These are phyloP conservation scores for Penicillium antarcticum DNA, from an alignment of 495 filamentous ascomycete species.

Conservation along the genomic window DNA sequence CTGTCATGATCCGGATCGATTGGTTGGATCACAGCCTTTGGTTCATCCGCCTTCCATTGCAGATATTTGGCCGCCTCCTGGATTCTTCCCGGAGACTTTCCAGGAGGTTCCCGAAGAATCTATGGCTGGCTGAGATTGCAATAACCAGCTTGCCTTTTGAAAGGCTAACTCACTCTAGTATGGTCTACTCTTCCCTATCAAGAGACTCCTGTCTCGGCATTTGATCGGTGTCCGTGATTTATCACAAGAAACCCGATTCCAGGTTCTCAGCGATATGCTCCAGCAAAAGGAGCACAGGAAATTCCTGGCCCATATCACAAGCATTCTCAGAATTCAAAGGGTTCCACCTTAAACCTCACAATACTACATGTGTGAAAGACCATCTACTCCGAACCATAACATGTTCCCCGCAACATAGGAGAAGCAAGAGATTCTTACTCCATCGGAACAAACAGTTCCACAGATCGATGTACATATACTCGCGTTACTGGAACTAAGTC, in stretches of 20 bases:
- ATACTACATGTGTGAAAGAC: no score
- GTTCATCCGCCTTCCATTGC: slow-evolving; percentile 44
- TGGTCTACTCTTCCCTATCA: neutral
- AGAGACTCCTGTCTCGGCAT: no score
- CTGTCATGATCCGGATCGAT: slow-evolving; percentile 51
- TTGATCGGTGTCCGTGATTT: no score
- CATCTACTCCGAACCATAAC: no score
- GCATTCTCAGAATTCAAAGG: no score
- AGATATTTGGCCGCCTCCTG: slow-evolving; percentile 47
- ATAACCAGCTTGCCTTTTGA: neutral
- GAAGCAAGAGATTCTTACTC: neutral
- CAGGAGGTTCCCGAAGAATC: slow-evolving; percentile 28
- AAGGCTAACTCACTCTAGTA: neutral
- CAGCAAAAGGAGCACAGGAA: no score
- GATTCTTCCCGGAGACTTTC: slow-evolving; percentile 47
- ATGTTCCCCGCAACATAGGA: neutral
- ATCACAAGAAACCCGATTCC: no score
- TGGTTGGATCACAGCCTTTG: slow-evolving; percentile 38
- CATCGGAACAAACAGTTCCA: neutral
- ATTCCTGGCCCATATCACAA: no score
- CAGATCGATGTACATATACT: slow-evolving; percentile 1
- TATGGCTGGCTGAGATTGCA: slow-evolving; percentile 22
- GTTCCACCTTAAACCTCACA: no score
- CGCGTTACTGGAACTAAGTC: neutral
- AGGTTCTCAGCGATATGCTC: no score